Evolutionary conservation across 805 yeast genomes (phyloP), one percentile per base, ranked within the genome.

Genomic region (Hemisphaericaspora nanyangensis): DNA sequence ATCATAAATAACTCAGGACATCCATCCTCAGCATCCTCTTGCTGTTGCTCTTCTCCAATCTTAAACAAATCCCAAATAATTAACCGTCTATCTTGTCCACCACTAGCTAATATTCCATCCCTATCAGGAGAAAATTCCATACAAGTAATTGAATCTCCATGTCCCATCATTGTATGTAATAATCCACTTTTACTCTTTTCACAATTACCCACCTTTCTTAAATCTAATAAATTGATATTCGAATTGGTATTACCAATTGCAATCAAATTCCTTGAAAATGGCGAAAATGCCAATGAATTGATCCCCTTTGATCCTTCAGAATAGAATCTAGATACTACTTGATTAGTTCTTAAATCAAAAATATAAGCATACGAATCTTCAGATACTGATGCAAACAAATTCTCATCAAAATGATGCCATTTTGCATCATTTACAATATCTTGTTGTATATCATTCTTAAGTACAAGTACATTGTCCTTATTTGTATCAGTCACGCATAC

Each of bases 11-110:
- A 62, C 58, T 88, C 96, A 4, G 95, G 91, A 19, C 84, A 84
- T 29, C 95, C 96, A 52, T 88, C 96, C 47, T 85, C 95, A 22
- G 88, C 85, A 55, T 88, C 96, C 49, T 87, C 96, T 48, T 80
- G 89, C 11, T 72, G 73, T 58, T 86, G 95, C 54, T 87, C 95
- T 46, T 80, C 85, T 4, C 96, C 96, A 27, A 88, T 82, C 49
- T 77, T 80, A 34, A 70, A 65, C 41, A 87, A 65, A 55, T 88
- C 95, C 96, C 96, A 87, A 4, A 88, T 49, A 26, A 86, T 80
- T 12, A 85, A 76, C 42, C 95, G 69, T 45, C 93, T 72, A 55
- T 88, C 96, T 44, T 77, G 77, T 1, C 88, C 79, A 3, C 89
- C 85, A 0, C 89, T 79, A 2, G 89, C 88, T 7, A 88, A 54